These are phyloP conservation scores for Moesziomyces antarcticus DNA, from an alignment of 1,284 basidiomycete genomes.

Conservation along the genomic window DNA sequence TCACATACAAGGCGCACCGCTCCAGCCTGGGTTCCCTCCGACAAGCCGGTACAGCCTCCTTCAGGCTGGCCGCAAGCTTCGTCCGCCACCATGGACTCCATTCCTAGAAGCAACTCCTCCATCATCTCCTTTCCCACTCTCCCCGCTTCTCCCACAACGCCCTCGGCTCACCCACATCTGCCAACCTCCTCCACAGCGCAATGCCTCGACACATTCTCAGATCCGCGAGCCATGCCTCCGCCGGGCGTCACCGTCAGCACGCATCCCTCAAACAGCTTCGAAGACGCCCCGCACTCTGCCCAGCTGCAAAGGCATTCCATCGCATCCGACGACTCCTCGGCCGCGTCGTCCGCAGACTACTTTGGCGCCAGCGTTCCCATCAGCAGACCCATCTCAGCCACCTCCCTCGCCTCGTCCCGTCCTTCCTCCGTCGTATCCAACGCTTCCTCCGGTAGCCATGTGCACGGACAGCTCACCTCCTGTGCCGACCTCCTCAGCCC, in stretches of 20 bases:
- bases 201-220: conserved; percentile 10
- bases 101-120: conserved; percentile 27
- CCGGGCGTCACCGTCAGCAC: conserved; percentile 7
- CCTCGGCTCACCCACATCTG: conserved; percentile 5
- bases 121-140: conserved; percentile 39
- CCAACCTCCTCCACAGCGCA: conserved; percentile 26
- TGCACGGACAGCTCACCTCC: conserved; percentile 41
- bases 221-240: conserved; percentile 16
- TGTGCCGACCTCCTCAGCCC: conserved; percentile 51
- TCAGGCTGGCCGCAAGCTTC: no score
- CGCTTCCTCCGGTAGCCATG: conserved; percentile 34
- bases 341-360: conserved; percentile 35
- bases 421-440: conserved; percentile 53
- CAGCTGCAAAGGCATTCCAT: conserved; percentile 33
- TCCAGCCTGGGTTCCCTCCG: no score
- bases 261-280: conserved; percentile 1
- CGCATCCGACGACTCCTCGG: conserved; percentile 39
- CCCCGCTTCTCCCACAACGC: conserved; percentile 23
- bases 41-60: no score
- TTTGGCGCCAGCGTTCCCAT: conserved; percentile 11
- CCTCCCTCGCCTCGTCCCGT: conserved; percentile 42
- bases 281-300: conserved; percentile 1
- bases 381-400: conserved; percentile 36
- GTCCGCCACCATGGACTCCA: conserved; percentile 21
- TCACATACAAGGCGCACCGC: no score